Evolutionary conservation across 2,329 filamentous ascomycete genomes (phyloP).

Genomic region (Cercospora canescens): DNA sequence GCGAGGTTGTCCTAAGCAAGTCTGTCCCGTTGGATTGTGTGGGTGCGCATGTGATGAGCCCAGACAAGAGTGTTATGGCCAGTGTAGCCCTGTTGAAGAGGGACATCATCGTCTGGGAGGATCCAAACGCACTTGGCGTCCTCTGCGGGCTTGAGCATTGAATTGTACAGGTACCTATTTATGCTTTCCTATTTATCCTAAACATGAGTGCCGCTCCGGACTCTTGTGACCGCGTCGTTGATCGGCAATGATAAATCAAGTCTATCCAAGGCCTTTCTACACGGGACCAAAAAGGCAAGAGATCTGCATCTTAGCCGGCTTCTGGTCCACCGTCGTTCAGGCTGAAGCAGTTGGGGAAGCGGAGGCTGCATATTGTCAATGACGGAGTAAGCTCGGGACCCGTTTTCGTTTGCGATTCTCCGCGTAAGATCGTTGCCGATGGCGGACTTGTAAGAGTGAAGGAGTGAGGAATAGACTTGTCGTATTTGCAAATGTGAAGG

Average conservation of each 20-base stretch:
- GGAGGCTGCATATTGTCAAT: not conserved
- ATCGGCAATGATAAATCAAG: not conserved
- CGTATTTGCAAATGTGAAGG: not conserved
- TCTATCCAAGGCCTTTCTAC: not conserved
- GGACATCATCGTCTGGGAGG: not conserved
- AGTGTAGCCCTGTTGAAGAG: not conserved
- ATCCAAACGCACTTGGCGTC: not conserved
- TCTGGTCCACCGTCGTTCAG: not conserved
- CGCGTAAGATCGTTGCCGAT: not conserved
- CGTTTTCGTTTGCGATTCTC: not conserved
- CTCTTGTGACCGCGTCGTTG: not conserved
- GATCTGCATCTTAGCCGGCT: constrained; percentile 1
- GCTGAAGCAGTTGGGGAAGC: not conserved
- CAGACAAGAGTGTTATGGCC: not conserved
- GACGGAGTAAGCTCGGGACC: not conserved
- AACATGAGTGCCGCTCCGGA: not conserved
- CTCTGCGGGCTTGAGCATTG: not conserved
- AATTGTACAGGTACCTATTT: not conserved
- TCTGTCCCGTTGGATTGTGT: not conserved
- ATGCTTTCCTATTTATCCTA: not conserved
- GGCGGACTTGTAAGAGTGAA: not conserved
- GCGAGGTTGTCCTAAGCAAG: not conserved
- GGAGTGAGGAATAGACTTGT: not conserved
- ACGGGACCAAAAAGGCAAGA: constrained; percentile 2
- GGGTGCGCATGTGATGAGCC: not conserved